Evolutionary conservation across 345 rosid genomes (phyloP).

Genomic region (Citrus unshiu): DNA sequence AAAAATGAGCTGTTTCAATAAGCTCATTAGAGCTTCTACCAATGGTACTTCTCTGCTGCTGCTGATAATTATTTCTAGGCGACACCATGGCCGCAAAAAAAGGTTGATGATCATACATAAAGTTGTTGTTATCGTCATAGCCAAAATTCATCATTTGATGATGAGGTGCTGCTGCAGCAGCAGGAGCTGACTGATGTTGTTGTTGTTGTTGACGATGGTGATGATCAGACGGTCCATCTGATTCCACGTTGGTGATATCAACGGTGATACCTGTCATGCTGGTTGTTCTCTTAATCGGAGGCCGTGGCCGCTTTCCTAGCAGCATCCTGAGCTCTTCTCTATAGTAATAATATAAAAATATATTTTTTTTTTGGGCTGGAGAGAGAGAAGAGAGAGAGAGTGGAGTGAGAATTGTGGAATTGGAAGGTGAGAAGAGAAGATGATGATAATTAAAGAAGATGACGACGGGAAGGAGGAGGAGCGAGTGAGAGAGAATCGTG

Average conservation of each 20-base stretch:
- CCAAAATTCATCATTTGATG: conserved; percentile 13
- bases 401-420: conserved; percentile 1
- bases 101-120: conserved; percentile 19
- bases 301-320: conserved; percentile 65
- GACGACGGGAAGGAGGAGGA: background rate
- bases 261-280: conserved; percentile 62
- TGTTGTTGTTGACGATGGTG: background rate
- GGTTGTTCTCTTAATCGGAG: conserved; percentile 60
- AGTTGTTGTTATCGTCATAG: background rate
- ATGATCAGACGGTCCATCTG: conserved; percentile 33
- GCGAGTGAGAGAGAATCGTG: conserved; percentile 29
- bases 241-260: conserved; percentile 28
- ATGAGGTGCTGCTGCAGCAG: background rate
- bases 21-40: conserved; percentile 9
- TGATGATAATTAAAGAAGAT: conserved; percentile 1
- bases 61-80: conserved; percentile 22
- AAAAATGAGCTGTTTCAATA: conserved; percentile 40
- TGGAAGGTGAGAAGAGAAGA: conserved; percentile 3
- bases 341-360: no score
- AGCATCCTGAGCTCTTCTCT: conserved; percentile 30
- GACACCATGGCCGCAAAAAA: conserved; percentile 46
- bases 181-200: background rate
- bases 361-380: background rate
- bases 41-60: background rate
- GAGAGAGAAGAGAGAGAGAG: conserved; percentile 16